Evolutionary conservation across 352 stramenopile species (phyloP), one percentile per base, ranked within the genome.

Genomic region (Blastocystis sp.): DNA sequence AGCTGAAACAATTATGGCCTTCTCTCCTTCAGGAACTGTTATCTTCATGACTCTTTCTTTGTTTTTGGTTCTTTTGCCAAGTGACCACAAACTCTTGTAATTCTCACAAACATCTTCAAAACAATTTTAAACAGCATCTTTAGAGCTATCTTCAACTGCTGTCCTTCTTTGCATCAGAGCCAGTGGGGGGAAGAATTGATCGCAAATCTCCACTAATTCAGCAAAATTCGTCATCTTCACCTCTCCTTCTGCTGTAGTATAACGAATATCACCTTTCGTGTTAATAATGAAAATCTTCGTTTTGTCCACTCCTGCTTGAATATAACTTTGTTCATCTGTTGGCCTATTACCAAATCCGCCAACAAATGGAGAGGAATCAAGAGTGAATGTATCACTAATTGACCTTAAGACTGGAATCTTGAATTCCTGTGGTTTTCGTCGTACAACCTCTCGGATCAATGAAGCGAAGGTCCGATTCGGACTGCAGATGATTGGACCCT

Each of bases 201-300:
- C 73, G 27, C 73, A 84, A 22, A 66, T 33, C 30, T 64, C 27
- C 53, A 66, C 73, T 13, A 84, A n/a, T n/a, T 68, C 15, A 9
- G 27, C 53, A 42, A 84, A 84, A 51, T 84, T 40, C 13, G 73
- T 84, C n/a, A 30, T 19, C n/a, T 66, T 30, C 4, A 54, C 33
- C 73, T 84, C 73, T 9, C 73, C 73, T 3, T 84, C 51, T 2
- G 9, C 22, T 42, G 42, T 68, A 17, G 48, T 60, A 64, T 84
- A 84, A 37, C 40, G 58, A 51, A 84, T 84, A 4, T 84, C 56
- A 53, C 73, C 73, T 35, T 84, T 84, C 48, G 73, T 84, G 53
- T 84, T 84, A 24, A 84, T 84, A 30, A 84, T 84, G 33, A 84
- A 84, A 37, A 84, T 84, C 48, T 84, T 84, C 3, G 73, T n/a